phyloP scores from a whole-genome alignment of 306 rosid species.

The Cucumis melo region DNA sequence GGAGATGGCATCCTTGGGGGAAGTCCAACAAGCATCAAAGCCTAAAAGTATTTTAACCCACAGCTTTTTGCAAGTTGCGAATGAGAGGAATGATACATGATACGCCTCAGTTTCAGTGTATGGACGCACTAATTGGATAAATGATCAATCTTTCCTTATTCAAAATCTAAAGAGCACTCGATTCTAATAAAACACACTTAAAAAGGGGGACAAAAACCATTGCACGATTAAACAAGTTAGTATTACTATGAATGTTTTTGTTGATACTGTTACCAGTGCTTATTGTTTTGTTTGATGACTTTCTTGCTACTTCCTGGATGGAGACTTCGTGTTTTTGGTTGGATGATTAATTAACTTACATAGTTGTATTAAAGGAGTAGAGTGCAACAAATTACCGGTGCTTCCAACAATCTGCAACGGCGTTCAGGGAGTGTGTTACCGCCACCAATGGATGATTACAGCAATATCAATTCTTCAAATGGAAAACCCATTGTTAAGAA shows the following conservation, averaged over 20 bases:
- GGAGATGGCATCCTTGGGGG: neutral
- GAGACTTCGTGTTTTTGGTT: slow-evolving; percentile 5
- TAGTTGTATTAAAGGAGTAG: slow-evolving; percentile 54
- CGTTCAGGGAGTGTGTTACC: slow-evolving; percentile 74
- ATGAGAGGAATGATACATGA: neutral
- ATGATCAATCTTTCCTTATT: neutral
- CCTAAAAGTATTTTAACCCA: neutral
- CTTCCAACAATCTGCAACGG: slow-evolving; percentile 44
- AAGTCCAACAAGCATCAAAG: neutral
- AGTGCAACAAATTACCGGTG: slow-evolving; percentile 79
- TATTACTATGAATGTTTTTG: neutral
- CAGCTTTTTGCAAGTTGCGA: neutral
- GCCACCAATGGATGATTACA: slow-evolving; percentile 62
- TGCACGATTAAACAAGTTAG: neutral
- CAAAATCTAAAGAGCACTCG: neutral
- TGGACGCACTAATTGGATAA: neutral
- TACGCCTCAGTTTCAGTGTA: neutral
- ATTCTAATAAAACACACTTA: neutral
- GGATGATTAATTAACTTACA: slow-evolving; percentile 21
- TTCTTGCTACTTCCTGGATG: neutral
- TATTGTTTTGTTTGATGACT: neutral
- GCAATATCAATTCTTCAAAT: slow-evolving; percentile 26
- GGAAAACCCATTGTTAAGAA: slow-evolving; percentile 45
- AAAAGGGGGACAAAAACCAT: neutral
- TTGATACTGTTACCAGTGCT: neutral